phyloP scores from a whole-genome alignment of 768 basidiomycete genomes.

The Daedalea quercina region DNA sequence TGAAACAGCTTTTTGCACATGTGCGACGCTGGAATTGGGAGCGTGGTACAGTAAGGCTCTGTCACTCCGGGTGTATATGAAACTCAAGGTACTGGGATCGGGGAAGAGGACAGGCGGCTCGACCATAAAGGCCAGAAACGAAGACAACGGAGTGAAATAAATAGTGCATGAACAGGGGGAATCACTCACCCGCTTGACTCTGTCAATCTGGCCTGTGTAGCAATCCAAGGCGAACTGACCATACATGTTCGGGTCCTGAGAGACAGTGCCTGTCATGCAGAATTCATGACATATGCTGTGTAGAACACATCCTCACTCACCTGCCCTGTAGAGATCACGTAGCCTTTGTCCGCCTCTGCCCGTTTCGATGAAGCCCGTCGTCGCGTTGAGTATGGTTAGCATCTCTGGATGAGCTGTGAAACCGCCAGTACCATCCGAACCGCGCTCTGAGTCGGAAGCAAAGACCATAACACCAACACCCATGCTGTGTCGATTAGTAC shows the following conservation, averaged over 20 bases:
- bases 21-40: too few species aligned
- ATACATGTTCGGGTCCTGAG: constrained; percentile 1
- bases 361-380: constrained; percentile 1
- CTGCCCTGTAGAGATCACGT: constrained; percentile 2
- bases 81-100: too few species aligned
- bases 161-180: background rate
- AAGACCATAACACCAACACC: background rate
- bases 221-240: constrained; percentile 9
- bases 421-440: constrained; percentile 7
- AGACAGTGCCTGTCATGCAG: background rate
- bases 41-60: too few species aligned
- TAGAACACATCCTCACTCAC: constrained; percentile 3
- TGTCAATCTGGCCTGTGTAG: constrained; percentile 2
- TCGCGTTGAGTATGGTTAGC: background rate
- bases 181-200: background rate
- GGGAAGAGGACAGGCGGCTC: too few species aligned
- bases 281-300: background rate
- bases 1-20: too few species aligned
- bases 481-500: background rate
- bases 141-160: too few species aligned
- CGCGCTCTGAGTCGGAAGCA: background rate
- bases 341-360: background rate
- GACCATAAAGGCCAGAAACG: too few species aligned
- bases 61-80: too few species aligned
- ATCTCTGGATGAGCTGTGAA: constrained; percentile 4